Evolutionary conservation across 106 monocot genomes (phyloP).

Genomic region (Apostasia shenzhenica): DNA sequence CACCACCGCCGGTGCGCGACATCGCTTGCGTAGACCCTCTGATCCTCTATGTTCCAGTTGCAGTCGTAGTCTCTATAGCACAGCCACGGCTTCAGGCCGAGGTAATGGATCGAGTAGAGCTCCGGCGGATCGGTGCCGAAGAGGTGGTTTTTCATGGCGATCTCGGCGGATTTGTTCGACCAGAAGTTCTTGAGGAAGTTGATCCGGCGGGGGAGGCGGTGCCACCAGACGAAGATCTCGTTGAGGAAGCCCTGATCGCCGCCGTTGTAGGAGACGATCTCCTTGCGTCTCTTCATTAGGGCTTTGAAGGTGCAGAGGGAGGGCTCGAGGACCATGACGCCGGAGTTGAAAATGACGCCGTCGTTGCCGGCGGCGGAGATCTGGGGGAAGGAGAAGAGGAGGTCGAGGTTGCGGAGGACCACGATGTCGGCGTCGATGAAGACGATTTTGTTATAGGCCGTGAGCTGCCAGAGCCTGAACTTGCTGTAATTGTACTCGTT

Average conservation of each 20-base stretch:
- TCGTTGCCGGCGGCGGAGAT: slow-evolving; percentile 70
- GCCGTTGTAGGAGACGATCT: slow-evolving; percentile 80
- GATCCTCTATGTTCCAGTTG: slow-evolving; percentile 57
- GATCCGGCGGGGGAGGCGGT: slow-evolving; percentile 67
- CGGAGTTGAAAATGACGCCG: slow-evolving; percentile 79
- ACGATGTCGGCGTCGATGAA: slow-evolving; percentile 81
- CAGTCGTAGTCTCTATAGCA: slow-evolving; percentile 84
- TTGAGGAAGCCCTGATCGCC: slow-evolving; percentile 92
- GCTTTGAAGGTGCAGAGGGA: slow-evolving; percentile 53
- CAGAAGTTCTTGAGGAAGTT: slow-evolving; percentile 85
- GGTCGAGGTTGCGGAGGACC: slow-evolving; percentile 74
- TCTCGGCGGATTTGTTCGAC: slow-evolving; percentile 49
- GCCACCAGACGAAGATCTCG: slow-evolving; percentile 91
- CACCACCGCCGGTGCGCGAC: slow-evolving; percentile 70
- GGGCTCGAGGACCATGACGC: slow-evolving; percentile 83
- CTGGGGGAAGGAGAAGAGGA: slow-evolving; percentile 71
- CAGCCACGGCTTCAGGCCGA: slow-evolving; percentile 83
- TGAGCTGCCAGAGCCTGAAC: slow-evolving; percentile 78
- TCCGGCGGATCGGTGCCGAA: slow-evolving; percentile 60
- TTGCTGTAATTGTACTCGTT: slow-evolving; percentile 99
- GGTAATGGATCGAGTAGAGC: slow-evolving; percentile 60
- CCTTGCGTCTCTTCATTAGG: slow-evolving; percentile 29
- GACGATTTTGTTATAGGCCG: slow-evolving; percentile 53
- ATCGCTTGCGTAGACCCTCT: slow-evolving; percentile 67
- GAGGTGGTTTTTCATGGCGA: slow-evolving; percentile 34